Evolutionary conservation across 805 yeast species (phyloP).

Genomic region (Kluyveromyces lactis): DNA sequence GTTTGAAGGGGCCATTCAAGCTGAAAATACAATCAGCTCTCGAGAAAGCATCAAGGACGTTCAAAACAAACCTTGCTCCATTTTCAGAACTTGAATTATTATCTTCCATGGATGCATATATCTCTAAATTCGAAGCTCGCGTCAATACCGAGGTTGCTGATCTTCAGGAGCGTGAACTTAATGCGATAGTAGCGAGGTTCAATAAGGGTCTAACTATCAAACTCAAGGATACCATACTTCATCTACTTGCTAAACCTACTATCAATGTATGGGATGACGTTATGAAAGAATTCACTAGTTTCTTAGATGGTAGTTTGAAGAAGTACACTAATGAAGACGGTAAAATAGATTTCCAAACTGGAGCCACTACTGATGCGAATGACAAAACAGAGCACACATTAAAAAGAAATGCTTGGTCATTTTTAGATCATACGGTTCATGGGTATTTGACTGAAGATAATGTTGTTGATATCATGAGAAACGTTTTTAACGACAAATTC

Average conservation of each 20-base stretch:
- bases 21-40: conserved; percentile 28
- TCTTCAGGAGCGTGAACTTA: conserved; percentile 34
- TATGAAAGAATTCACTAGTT: conserved; percentile 34
- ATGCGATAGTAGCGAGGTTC: conserved; percentile 34
- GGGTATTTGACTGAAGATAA: conserved; percentile 60
- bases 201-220: conserved; percentile 39
- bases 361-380: conserved; percentile 40
- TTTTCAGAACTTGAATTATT: conserved; percentile 13
- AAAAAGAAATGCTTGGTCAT: conserved; percentile 54
- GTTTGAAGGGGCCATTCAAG: conserved; percentile 25
- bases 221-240: conserved; percentile 44
- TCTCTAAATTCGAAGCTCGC: conserved; percentile 11
- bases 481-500: conserved; percentile 73
- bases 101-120: conserved; percentile 22
- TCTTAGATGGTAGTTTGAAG: conserved; percentile 25
- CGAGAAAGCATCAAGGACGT: conserved; percentile 17
- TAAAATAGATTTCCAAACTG: conserved; percentile 56
- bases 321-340: conserved; percentile 20
- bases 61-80: conserved; percentile 10
- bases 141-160: conserved; percentile 26
- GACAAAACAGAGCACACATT: conserved; percentile 35
- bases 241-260: conserved; percentile 42
- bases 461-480: conserved; percentile 58
- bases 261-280: conserved; percentile 55
- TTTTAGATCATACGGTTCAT: conserved; percentile 48